Evolutionary conservation across 73 alveolate genomes (phyloP).

Genomic region (Blepharisma stoltei): DNA sequence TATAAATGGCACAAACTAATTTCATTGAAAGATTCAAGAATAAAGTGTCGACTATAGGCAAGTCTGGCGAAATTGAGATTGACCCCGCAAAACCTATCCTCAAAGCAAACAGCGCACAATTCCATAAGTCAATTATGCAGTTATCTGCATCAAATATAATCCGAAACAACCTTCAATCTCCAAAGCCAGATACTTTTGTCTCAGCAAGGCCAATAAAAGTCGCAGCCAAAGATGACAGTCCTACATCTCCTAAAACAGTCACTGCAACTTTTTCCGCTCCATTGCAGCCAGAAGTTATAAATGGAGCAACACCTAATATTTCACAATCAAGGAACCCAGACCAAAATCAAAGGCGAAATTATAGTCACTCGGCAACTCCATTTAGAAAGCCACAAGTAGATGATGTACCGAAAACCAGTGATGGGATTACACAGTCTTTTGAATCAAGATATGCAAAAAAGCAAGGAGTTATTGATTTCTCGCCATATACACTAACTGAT

Average conservation of each 20-base stretch:
- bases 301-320: background rate
- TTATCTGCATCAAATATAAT: background rate
- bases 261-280: background rate
- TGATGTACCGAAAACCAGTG: background rate
- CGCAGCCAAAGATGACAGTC: background rate
- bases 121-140: background rate
- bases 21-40: slow-evolving; percentile 6
- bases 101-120: background rate
- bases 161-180: background rate
- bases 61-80: background rate
- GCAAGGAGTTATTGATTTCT: background rate
- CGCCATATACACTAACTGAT: slow-evolving; percentile 9
- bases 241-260: background rate
- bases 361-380: background rate
- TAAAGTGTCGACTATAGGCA: background rate
- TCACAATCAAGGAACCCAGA: background rate
- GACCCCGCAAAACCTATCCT: slow-evolving; percentile 7
- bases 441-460: background rate
- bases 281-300: background rate
- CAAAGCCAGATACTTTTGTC: background rate
- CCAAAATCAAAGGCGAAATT: slow-evolving; percentile 6
- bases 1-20: too few species aligned
- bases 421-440: background rate
- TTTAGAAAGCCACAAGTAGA: background rate
- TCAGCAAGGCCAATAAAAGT: background rate